Evolutionary conservation across 78 protist genomes (phyloP), one percentile per base, ranked within the genome.

Genomic region (Isochrysis galbana): DNA sequence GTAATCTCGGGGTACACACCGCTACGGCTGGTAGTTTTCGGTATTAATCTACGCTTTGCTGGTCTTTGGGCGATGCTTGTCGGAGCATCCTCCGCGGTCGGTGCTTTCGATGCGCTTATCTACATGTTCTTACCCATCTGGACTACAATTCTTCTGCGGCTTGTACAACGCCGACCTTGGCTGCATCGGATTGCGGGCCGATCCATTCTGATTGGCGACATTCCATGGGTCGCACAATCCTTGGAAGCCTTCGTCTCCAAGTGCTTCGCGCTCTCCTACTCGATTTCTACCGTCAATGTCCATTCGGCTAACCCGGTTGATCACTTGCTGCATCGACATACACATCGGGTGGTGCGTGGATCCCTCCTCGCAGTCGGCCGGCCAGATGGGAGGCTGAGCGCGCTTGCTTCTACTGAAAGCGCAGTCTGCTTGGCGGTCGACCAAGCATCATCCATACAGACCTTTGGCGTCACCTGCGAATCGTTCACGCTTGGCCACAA

Each of bases 311-410:
- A 61, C 47, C 61, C 87, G 54, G 34, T 0, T 23, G 80, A 88
- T 54, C 82, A 61, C 54, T n/a, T 80, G 1, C 29, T 39, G 69
- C 94, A 91, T 29, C 84, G 87, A n/a, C 87, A 55, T 86, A 91
- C 94, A 23, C 94, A 91, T 72, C 94, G 94, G 46, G 94, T 91
- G 29, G 29, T 21, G 69, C 94, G 94, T 42, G 94, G 94, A 19
- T 54, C 42, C 2, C 32, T 91, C 74, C 47, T 91, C 34, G 94
- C 91, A 0, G 87, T 91, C 42, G 94, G 94, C 5, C 94, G 94
- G 14, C 90, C 94, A 14, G 94, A 91, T 87, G 94, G 94, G 29
- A 39, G 94, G 5, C 51, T 91, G n/a, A 83, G 41, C 72, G 0
- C 69, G 26, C 94, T 70, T 36, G 46, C 91, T 2, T 55, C 77